Evolutionary conservation across 768 basidiomycete species (phyloP), one percentile per base, ranked within the genome.

Genomic region (Rhizopogon vinicolor): DNA sequence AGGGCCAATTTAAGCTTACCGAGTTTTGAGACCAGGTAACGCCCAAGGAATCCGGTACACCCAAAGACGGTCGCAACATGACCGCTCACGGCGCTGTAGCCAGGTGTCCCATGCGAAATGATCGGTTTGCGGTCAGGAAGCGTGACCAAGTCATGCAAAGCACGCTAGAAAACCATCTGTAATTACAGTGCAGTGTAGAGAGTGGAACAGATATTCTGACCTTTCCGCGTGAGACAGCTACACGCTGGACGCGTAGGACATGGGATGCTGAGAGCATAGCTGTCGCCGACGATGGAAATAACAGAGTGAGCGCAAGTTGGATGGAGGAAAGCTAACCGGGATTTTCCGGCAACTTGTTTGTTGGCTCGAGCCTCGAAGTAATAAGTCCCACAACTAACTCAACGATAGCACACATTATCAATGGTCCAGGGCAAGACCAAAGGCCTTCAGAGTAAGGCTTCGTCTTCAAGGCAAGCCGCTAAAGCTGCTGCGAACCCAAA

Each of bases 31-130:
- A 98, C 91, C 43, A 98, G 77, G 72, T 98, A 98, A 67, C 94
- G 78, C 44, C 96, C 97, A 56, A 99, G 75, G 71, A 98, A 98
- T 5, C 95, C 92, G 3, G 95, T 97, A 68, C 87, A 90, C 22
- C 97, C 97, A 78, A 99, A 98, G 49, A 98, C 95, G 14, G 97
- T 99, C 41, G 89, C 96, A 39, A 87, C 83, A 73, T 95, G 94
- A 3, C 96, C 97, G 41, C 88, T 86, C 56, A 88, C 86, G 3
- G 92, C 87, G 65, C 89, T 91, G 66, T 93, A 91, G 58, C 88
- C 94, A 51, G 87, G 85, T 51, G 85, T 81, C 18, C 94, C 95
- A 60, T 83, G 76, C 5, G 85, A 81, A 63, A 95, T 77, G 60
- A 91, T 75, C 40, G 91, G 86, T 62, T 86, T 86, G 55, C 68